phyloP scores from a whole-genome alignment of 192 early-diverging fungal species.

The Martensiomyces pterosporus region DNA sequence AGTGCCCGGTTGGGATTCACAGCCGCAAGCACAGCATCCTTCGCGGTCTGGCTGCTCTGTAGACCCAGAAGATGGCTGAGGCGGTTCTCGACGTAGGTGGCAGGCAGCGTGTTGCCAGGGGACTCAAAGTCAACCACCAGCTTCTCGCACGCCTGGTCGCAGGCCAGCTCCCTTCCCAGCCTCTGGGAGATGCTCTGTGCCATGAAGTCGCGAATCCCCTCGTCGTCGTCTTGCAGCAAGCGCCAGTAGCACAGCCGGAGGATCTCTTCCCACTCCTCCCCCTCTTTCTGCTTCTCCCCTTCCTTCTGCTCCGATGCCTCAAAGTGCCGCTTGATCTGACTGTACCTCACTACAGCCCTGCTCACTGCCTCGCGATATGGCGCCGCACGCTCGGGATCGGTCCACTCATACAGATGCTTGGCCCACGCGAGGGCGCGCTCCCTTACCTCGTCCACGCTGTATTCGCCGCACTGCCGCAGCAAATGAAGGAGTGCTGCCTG shows the following conservation, averaged over 20 bases:
- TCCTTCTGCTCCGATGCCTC: constrained; percentile 3
- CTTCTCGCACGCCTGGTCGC: constrained; percentile 51
- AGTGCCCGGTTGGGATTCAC: constrained; percentile 56
- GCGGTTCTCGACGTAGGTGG: constrained; percentile 29
- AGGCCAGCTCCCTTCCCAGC: constrained; percentile 33
- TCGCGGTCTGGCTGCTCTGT: background rate
- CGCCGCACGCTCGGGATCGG: constrained; percentile 37
- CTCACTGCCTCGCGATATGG: constrained; percentile 37
- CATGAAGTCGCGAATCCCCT: constrained; percentile 64
- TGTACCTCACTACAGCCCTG: constrained; percentile 40
- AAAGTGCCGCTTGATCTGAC: constrained; percentile 28
- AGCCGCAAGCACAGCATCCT: constrained; percentile 13
- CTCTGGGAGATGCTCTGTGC: constrained; percentile 56
- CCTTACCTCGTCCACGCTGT: constrained; percentile 4
- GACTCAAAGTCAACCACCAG: constrained; percentile 57
- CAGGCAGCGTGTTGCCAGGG: constrained; percentile 37
- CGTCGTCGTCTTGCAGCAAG: constrained; percentile 74
- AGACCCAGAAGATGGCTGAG: constrained; percentile 22
- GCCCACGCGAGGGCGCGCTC: constrained; percentile 34
- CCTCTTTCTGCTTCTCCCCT: constrained; percentile 4
- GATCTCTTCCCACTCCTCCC: constrained; percentile 38
- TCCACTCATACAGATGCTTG: constrained; percentile 42
- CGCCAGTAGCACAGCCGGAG: constrained; percentile 48
- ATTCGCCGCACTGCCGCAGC: constrained; percentile 8
- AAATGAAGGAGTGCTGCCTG: constrained; percentile 40